Evolutionary conservation across 345 rosid species (phyloP).

Genomic region (Dimocarpus longan): DNA sequence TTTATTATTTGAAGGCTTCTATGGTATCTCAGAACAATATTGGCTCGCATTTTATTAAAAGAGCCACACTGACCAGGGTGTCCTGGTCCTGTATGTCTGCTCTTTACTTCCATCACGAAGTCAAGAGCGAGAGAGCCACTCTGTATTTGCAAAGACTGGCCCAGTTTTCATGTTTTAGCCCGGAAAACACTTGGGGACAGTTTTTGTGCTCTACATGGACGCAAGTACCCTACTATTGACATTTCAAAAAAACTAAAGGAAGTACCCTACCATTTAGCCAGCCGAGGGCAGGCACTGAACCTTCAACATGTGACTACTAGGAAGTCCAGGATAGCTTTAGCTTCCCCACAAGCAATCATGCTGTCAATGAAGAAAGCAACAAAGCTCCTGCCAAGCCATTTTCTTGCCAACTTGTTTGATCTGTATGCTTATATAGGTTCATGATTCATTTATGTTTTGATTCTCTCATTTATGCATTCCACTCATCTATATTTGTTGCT

Average conservation of each 20-base stretch:
- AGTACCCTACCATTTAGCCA: background rate
- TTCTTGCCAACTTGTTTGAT: conserved; percentile 16
- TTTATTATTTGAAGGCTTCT: background rate
- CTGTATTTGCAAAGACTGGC: conserved; percentile 1
- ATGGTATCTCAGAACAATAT: background rate
- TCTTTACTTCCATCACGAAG: background rate
- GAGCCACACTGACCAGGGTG: conserved; percentile 17
- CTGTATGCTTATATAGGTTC: conserved; percentile 19
- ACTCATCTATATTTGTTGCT: background rate
- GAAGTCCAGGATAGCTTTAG: background rate
- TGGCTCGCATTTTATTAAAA: background rate
- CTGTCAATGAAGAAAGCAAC: conserved; percentile 15
- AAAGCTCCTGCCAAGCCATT: background rate
- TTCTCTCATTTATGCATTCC: background rate
- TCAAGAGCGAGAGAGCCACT: background rate
- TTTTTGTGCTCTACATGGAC: background rate
- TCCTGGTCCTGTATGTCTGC: conserved; percentile 14
- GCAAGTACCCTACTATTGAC: conserved; percentile 10
- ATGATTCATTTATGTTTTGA: background rate
- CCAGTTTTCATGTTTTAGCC: background rate
- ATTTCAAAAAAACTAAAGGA: no score
- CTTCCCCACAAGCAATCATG: conserved; percentile 25
- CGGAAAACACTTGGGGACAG: background rate
- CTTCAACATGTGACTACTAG: background rate
- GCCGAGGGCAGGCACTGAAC: background rate